Evolutionary conservation across 2,329 filamentous ascomycete genomes (phyloP).

Genomic region (Escovopsis sp.): DNA sequence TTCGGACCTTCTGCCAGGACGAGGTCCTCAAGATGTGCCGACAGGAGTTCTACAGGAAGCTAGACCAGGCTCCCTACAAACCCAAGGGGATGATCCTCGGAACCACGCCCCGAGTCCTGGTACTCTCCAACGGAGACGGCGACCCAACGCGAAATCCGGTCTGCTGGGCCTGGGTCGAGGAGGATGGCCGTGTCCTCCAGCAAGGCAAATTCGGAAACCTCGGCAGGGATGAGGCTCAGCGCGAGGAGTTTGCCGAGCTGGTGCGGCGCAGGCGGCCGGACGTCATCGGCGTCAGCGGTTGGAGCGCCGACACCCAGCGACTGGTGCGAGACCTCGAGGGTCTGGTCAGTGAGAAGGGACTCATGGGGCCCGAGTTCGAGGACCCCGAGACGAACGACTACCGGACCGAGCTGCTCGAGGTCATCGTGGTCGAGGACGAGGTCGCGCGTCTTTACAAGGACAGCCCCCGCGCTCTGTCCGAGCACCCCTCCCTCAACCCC

Average conservation of each 20-base stretch:
- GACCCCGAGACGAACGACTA: conserved; percentile 64
- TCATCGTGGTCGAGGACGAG: conserved; percentile 89
- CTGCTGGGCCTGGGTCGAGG: conserved; percentile 85
- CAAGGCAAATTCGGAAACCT: conserved; percentile 79
- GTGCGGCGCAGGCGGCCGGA: conserved; percentile 72
- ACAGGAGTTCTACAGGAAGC: conserved; percentile 73
- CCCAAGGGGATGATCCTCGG: conserved; percentile 85
- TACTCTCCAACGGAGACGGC: conserved; percentile 74
- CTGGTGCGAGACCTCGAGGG: conserved; percentile 69
- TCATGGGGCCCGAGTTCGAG: conserved; percentile 70
- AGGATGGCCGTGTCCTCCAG: conserved; percentile 78
- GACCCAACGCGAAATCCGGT: conserved; percentile 61
- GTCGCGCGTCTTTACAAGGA: conserved; percentile 93
- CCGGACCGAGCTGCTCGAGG: conserved; percentile 65
- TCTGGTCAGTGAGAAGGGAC: conserved; percentile 60
- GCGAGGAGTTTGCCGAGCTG: conserved; percentile 59
- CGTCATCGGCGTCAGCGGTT: conserved; percentile 79
- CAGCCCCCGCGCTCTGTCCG: conserved; percentile 60
- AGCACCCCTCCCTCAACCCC: conserved; percentile 67
- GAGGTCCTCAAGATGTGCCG: conserved; percentile 77
- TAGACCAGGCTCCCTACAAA: conserved; percentile 94
- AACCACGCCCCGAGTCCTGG: conserved; percentile 72
- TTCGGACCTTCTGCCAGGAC: conserved; percentile 88
- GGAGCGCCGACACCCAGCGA: conserved; percentile 72
- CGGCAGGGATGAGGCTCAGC: conserved; percentile 51